phyloP scores from a whole-genome alignment of 176 grass and related monocot genomes.

The Melocanna baccifera region DNA sequence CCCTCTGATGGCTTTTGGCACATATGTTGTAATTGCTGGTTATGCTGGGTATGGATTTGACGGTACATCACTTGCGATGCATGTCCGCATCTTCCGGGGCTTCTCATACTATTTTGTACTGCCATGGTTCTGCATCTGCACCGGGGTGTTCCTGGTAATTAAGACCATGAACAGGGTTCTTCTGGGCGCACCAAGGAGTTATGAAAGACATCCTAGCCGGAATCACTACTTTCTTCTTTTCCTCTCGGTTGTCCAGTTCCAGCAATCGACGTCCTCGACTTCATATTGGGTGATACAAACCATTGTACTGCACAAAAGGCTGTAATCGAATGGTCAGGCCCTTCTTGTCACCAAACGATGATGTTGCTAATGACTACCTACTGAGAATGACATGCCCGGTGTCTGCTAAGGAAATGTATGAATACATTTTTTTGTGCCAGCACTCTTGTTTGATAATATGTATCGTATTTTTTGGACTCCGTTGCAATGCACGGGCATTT shows the following conservation, averaged over 20 bases:
- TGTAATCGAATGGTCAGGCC: too few species aligned
- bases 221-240: slow-evolving; percentile 84
- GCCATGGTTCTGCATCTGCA: slow-evolving; percentile 70
- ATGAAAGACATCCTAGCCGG: slow-evolving; percentile 40
- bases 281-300: too few species aligned
- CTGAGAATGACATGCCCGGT: too few species aligned
- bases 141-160: slow-evolving; percentile 74
- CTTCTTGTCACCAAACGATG: too few species aligned
- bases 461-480: too few species aligned
- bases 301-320: too few species aligned
- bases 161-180: slow-evolving; percentile 80
- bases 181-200: slow-evolving; percentile 51
- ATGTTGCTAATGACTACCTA: too few species aligned
- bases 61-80: slow-evolving; percentile 59
- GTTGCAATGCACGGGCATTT: too few species aligned
- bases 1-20: slow-evolving; percentile 24
- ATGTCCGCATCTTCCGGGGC: slow-evolving; percentile 66
- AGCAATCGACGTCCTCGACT: too few species aligned
- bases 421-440: too few species aligned
- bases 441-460: too few species aligned
- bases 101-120: slow-evolving; percentile 69
- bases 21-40: slow-evolving; percentile 20
- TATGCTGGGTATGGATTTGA: slow-evolving; percentile 71
- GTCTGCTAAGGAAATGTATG: too few species aligned
- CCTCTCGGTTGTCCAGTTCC: slow-evolving; percentile 58